These are phyloP conservation scores for Neurospora terricola DNA, from an alignment of 495 filamentous ascomycete genomes.

Conservation along the genomic window DNA sequence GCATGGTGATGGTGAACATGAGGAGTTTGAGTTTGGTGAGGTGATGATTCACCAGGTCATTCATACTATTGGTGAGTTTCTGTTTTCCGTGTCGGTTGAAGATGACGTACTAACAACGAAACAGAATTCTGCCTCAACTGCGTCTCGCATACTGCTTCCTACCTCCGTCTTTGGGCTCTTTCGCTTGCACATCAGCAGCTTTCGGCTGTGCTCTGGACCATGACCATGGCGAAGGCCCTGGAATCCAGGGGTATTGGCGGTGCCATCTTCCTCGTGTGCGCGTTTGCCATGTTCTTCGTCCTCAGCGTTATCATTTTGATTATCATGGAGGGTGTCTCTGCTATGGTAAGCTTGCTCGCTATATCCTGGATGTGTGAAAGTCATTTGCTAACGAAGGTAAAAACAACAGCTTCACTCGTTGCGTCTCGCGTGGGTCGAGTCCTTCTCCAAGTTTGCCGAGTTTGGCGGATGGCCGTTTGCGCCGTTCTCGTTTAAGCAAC, in stretches of 20 bases:
- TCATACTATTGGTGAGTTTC: conserved; percentile 78
- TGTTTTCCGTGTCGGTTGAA: not conserved
- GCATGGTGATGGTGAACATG: conserved; percentile 67
- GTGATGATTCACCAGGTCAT: conserved; percentile 99
- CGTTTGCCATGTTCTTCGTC: conserved; percentile 81
- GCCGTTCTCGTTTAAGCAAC: conserved; percentile 80
- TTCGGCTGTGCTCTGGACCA: conserved; percentile 88
- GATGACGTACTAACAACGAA: not conserved
- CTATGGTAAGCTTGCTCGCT: conserved; percentile 31
- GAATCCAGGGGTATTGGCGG: conserved; percentile 53
- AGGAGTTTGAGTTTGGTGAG: conserved; percentile 93
- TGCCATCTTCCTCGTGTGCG: conserved; percentile 65
- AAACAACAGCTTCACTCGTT: conserved; percentile 65
- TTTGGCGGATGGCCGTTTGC: conserved; percentile 86
- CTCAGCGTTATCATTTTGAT: conserved; percentile 69
- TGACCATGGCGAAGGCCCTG: conserved; percentile 80
- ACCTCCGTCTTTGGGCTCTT: conserved; percentile 95
- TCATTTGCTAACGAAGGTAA: not conserved
- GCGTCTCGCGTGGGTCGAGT: conserved; percentile 96
- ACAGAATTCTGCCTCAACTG: conserved; percentile 97
- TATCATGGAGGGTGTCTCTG: conserved; percentile 42
- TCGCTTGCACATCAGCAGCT: conserved; percentile 97
- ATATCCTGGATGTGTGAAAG: not conserved
- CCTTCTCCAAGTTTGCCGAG: conserved; percentile 99
- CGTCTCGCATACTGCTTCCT: conserved; percentile 97